A percentile compares a stretch with the other conserved stretches of the same genome.
phyloP scores from a whole-genome alignment of 2,329 filamentous ascomycete genomes.

The Hymenoscyphus infarciens region DNA sequence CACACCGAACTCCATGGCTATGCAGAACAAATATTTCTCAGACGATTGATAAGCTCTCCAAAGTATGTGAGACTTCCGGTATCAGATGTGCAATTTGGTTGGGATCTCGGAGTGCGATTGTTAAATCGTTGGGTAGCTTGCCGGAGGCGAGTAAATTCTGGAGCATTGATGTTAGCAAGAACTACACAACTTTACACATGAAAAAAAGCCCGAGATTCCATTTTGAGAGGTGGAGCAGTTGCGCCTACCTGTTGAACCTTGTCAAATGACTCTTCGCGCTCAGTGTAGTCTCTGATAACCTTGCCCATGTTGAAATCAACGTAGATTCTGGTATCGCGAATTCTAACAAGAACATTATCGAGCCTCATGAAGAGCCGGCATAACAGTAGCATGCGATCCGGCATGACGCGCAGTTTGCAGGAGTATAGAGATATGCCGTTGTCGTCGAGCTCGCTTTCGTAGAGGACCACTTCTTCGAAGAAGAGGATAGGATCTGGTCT shows the following conservation, averaged over 20 bases:
- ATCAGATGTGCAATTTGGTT: conserved; percentile 70
- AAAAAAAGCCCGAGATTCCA: conserved; percentile 21
- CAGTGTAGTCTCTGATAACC: conserved; percentile 85
- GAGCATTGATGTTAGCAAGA: background rate
- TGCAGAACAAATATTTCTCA: background rate
- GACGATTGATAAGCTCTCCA: conserved; percentile 45
- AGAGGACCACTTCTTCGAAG: conserved; percentile 93
- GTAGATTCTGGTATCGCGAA: conserved; percentile 88
- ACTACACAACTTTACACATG: background rate
- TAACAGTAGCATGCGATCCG: conserved; percentile 78
- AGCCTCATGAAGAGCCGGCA: conserved; percentile 88
- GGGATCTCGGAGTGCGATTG: conserved; percentile 73
- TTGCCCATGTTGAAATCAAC: conserved; percentile 78
- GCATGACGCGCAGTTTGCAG: conserved; percentile 92
- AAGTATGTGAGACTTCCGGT: conserved; percentile 63
- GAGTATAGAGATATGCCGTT: conserved; percentile 91
- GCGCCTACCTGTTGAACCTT: conserved; percentile 65
- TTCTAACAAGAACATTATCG: conserved; percentile 81
- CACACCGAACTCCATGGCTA: background rate
- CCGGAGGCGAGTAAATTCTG: conserved; percentile 50
- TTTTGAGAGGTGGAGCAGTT: background rate
- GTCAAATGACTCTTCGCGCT: conserved; percentile 79
- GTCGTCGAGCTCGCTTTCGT: conserved; percentile 96
- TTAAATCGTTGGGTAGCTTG: conserved; percentile 65
- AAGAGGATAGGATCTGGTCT: conserved; percentile 91